Percentiles rank a stretch among this genome's conserved stretches.
Evolutionary conservation across 2,329 filamentous ascomycete genomes (phyloP).

Genomic region (Colletotrichum tropicale): DNA sequence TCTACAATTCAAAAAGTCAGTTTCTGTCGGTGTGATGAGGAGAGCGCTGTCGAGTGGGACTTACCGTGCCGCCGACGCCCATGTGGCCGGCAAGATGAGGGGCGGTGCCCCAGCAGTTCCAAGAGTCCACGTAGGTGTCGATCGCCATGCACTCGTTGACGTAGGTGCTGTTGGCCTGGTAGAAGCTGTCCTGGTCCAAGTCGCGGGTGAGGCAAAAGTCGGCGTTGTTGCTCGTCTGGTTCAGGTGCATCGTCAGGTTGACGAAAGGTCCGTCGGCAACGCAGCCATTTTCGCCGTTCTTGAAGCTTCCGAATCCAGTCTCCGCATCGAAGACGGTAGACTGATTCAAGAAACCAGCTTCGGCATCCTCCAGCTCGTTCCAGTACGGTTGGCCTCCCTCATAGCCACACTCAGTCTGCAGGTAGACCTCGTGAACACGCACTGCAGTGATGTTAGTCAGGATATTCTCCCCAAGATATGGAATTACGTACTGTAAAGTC

Average conservation of each 20-base stretch:
- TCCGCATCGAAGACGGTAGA: background rate
- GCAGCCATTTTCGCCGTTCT: background rate
- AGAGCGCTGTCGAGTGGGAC: background rate
- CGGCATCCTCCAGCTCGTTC: background rate
- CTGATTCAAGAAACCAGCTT: background rate
- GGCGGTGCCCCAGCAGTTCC: background rate
- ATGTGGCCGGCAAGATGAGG: conserved; percentile 10
- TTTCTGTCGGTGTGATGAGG: background rate
- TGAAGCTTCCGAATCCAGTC: background rate
- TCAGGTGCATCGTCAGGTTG: conserved; percentile 10
- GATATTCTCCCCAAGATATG: background rate
- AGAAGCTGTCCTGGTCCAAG: background rate
- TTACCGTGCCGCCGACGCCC: conserved; percentile 10
- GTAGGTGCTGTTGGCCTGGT: background rate
- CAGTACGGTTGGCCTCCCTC: conserved; percentile 27
- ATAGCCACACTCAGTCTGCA: conserved; percentile 31
- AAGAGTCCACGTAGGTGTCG: background rate
- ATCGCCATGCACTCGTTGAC: background rate
- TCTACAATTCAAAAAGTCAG: background rate
- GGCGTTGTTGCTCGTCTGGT: background rate
- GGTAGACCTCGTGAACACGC: conserved; percentile 28
- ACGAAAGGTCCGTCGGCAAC: conserved; percentile 7
- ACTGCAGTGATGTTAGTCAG: background rate
- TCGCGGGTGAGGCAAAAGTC: background rate
- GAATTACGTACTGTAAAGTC: background rate